Evolutionary conservation across 352 stramenopile species (phyloP).

Genomic region (Globisporangium abappressorium): DNA sequence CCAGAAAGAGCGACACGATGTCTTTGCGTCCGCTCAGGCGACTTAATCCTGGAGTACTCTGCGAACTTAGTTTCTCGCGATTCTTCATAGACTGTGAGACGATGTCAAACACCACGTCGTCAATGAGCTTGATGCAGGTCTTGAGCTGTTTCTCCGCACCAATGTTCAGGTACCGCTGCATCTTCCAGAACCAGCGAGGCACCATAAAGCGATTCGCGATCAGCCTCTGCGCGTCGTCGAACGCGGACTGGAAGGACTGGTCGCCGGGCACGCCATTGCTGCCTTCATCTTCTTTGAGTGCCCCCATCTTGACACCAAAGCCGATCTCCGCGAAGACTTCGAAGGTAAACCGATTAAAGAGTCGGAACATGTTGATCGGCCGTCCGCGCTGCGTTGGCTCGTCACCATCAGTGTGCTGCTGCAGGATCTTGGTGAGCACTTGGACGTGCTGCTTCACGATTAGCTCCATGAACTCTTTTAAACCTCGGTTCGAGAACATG

Average conservation of each 20-base stretch:
- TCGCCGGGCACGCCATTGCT: not conserved
- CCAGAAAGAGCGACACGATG: no score
- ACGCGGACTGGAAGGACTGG: not conserved
- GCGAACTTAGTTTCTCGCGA: no score
- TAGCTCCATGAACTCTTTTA: slow-evolving; percentile 36
- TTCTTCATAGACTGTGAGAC: no score
- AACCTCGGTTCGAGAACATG: slow-evolving; percentile 36
- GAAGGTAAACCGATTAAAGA: slow-evolving; percentile 29
- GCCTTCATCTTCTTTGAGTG: not conserved
- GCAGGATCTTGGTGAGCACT: not conserved
- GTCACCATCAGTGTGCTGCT: not conserved
- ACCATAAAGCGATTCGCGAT: no score
- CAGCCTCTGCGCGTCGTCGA: no score
- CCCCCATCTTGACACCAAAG: slow-evolving; percentile 4
- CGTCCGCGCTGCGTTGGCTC: not conserved
- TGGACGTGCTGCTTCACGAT: not conserved
- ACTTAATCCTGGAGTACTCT: no score
- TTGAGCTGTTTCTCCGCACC: not conserved
- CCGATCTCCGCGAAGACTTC: slow-evolving; percentile 14
- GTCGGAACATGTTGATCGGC: slow-evolving; percentile 17
- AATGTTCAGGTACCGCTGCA: not conserved
- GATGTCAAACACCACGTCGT: not conserved
- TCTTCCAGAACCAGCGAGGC: no score
- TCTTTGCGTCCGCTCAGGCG: no score
- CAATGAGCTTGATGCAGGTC: not conserved